Evolutionary conservation across 345 rosid genomes (phyloP).

Genomic region (Bruguiera gymnorhiza): DNA sequence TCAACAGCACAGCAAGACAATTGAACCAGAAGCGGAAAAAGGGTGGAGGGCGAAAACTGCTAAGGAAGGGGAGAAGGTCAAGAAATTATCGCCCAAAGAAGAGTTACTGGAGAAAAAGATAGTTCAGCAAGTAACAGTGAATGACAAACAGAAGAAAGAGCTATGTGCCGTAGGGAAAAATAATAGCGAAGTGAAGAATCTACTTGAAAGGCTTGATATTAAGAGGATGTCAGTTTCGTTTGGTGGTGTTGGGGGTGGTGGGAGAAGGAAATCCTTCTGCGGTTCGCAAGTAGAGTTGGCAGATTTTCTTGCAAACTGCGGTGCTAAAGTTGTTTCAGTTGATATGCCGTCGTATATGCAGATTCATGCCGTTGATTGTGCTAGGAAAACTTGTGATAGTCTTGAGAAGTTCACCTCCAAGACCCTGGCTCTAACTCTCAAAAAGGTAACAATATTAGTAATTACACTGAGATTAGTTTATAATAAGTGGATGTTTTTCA

Average conservation of each 20-base stretch:
- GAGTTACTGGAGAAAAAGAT: conserved; percentile 24
- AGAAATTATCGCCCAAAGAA: conserved; percentile 22
- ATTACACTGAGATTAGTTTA: background rate
- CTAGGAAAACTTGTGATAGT: conserved; percentile 61
- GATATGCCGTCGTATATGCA: conserved; percentile 87
- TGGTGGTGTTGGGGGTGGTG: conserved; percentile 31
- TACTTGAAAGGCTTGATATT: conserved; percentile 20
- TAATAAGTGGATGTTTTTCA: background rate
- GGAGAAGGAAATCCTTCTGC: conserved; percentile 51
- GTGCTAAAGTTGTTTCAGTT: conserved; percentile 61
- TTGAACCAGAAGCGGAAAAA: conserved; percentile 6
- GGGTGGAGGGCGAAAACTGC: conserved; percentile 12
- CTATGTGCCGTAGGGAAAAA: conserved; percentile 4
- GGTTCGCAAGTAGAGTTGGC: conserved; percentile 48
- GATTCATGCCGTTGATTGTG: conserved; percentile 71
- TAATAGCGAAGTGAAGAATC: conserved; percentile 19
- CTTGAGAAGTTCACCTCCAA: conserved; percentile 67
- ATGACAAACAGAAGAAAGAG: conserved; percentile 20
- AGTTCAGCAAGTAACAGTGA: conserved; percentile 10
- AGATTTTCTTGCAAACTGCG: conserved; percentile 53
- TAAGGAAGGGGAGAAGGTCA: conserved; percentile 25
- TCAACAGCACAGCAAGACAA: conserved; percentile 9
- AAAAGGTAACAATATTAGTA: conserved; percentile 40
- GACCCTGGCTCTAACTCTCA: conserved; percentile 59
- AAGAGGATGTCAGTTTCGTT: conserved; percentile 38